A percentile compares a stretch with the other conserved stretches of the same genome.
Evolutionary conservation across 768 basidiomycete species (phyloP).

Genomic region (Suillus alpinus): DNA sequence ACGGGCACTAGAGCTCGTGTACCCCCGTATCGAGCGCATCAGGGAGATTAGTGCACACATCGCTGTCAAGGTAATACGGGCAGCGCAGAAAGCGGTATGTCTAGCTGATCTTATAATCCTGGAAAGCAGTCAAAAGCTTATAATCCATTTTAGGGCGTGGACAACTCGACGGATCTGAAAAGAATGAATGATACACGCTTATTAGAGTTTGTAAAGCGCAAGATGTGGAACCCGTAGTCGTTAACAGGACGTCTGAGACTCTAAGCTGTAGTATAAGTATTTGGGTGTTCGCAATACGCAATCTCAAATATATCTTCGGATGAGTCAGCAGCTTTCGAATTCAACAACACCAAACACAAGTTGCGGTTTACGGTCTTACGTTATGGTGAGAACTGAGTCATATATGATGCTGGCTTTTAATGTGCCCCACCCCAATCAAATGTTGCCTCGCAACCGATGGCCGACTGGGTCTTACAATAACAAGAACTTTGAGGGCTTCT

Average conservation of each 20-base stretch:
- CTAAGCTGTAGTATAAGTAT: neutral
- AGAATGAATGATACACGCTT: conserved; percentile 55
- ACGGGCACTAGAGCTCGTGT: conserved; percentile 61
- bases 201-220: conserved; percentile 48
- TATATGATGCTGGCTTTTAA: neutral
- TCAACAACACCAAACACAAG: neutral
- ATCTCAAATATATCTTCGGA: neutral
- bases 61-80: conserved; percentile 70
- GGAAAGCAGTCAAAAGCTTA: conserved; percentile 10
- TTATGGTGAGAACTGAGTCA: too few species aligned
- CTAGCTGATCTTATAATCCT: conserved; percentile 8
- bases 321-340: neutral
- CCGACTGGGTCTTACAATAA: neutral
- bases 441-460: neutral
- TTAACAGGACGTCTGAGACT: neutral
- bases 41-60: conserved; percentile 81
- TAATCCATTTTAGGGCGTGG: conserved; percentile 44
- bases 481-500: neutral
- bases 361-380: neutral
- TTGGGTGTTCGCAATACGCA: neutral
- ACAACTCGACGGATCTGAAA: conserved; percentile 52
- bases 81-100: conserved; percentile 74
- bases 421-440: neutral
- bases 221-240: conserved; percentile 68
- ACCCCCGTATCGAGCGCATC: conserved; percentile 82